Conservation (phyloP, 2,329 filamentous ascomycete genomes). For the Beauveria sp. region DNA sequence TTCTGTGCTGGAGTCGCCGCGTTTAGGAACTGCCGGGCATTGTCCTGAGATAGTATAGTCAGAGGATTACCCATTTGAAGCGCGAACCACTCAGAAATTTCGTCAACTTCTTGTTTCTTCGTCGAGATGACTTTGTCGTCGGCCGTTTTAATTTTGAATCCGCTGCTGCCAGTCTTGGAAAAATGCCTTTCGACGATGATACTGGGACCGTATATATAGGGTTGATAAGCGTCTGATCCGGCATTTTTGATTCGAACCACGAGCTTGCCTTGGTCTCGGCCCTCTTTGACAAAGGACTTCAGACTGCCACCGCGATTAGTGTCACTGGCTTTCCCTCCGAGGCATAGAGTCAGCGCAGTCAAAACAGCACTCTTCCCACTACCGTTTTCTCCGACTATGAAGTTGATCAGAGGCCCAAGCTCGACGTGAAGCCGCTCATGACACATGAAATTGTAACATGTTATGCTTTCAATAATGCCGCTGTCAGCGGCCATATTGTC, state of each 20-base stretch:
- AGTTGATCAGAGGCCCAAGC: slow-evolving; percentile 93
- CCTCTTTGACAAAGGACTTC: slow-evolving; percentile 87
- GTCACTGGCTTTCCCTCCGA: slow-evolving; percentile 88
- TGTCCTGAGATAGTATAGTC: slow-evolving; percentile 92
- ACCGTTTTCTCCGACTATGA: slow-evolving; percentile 95
- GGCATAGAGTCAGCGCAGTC: slow-evolving; percentile 84
- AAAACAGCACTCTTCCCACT: slow-evolving; percentile 96
- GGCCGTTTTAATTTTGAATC: slow-evolving; percentile 79
- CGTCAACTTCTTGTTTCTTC: slow-evolving; percentile 80
- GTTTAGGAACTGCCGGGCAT: slow-evolving; percentile 87
- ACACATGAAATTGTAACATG: slow-evolving; percentile 94
- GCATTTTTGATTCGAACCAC: slow-evolving; percentile 86
- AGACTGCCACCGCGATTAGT: slow-evolving; percentile 89
- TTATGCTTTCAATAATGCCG: slow-evolving; percentile 81
- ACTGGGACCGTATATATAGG: slow-evolving; percentile 70
- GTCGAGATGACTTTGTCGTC: slow-evolving; percentile 65
- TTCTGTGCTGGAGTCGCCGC: slow-evolving; percentile 75
- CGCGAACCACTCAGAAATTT: slow-evolving; percentile 87
- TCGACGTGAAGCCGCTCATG: slow-evolving; percentile 74
- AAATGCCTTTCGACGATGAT: slow-evolving; percentile 93
- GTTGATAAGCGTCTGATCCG: slow-evolving; percentile 76
- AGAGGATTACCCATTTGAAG: slow-evolving; percentile 95
- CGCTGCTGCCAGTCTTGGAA: slow-evolving; percentile 62
- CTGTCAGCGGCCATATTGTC: slow-evolving; percentile 72
- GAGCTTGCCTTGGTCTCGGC: slow-evolving; percentile 66